Evolutionary conservation across 2,329 filamentous ascomycete species (phyloP), one percentile per base, ranked within the genome.

Genomic region (Colletotrichum liaoningense): DNA sequence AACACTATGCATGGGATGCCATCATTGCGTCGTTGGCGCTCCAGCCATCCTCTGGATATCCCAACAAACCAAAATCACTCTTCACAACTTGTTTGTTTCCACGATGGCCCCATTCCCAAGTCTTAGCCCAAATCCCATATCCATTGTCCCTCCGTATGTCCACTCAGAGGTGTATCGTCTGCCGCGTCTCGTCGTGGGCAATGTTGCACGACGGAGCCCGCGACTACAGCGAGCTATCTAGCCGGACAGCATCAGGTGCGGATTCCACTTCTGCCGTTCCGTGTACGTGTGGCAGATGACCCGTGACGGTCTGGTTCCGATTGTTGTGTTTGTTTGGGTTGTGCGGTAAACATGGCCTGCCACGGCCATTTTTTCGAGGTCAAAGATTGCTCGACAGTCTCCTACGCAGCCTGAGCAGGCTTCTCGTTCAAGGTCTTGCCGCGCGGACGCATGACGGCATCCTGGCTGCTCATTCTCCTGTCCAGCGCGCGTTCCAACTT

Each of bases 401-500:
- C 42, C 63, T 73, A 73, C 35, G 67, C 67, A 12, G 67, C 70
- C 24, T 64, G 56, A 19, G 67, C 72, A 56, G 73, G 76, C 78
- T 84, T 85, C 76, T 84, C 83, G 74, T 78, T 76, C 65, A 81
- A 33, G 63, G 79, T 84, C 78, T 84, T 81, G 64, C 81, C 79
- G 38, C 86, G 83, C 26, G 87, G 90, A 76, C 93, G 91, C 88
- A 97, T 95, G 82, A 94, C 92, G 76, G 95, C 95, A 79, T 98
- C 95, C 83, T 98, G 95, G 77, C 93, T 86, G 33, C 90, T 93
- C 95, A 98, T 97, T 79, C 95, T 91, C 77, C 95, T 89, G 77
- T 93, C 93, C 68, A 98, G 90, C 26, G 95, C 95, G 74, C 95
- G 92, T 82, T 98, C 95, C 54, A 98, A 90, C 86, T 98, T 98